phyloP scores from a whole-genome alignment of 345 rosid genomes.

The Erucastrum elatum region DNA sequence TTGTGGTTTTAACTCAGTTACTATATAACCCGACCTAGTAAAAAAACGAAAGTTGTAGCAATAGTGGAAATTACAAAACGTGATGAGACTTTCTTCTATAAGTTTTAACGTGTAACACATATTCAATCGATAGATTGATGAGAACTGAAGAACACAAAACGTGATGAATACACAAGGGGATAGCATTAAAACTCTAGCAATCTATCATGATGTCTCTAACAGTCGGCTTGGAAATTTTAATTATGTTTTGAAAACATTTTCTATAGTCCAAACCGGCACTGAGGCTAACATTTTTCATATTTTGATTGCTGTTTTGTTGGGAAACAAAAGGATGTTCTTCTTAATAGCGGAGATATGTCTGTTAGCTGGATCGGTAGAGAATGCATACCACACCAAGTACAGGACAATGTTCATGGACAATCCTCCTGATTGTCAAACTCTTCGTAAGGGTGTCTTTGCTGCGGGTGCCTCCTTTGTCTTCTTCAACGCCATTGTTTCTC shows the following conservation, averaged over 20 bases:
- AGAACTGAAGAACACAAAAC: too few relatives aligned
- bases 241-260: too few relatives aligned
- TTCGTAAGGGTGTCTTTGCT: conserved; percentile 86
- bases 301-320: neutral
- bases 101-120: too few relatives aligned
- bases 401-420: conserved; percentile 59
- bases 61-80: too few relatives aligned
- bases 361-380: conserved; percentile 82
- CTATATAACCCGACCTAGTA: neutral
- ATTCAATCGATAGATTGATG: too few relatives aligned
- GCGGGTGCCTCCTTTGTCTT: conserved; percentile 91
- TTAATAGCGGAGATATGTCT: conserved; percentile 77
- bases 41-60: neutral
- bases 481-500: conserved; percentile 69
- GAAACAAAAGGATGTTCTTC: conserved; percentile 67
- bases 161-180: too few relatives aligned
- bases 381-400: conserved; percentile 90
- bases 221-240: too few relatives aligned
- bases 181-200: too few relatives aligned
- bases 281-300: neutral
- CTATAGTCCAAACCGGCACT: neutral
- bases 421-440: conserved; percentile 73
- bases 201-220: too few relatives aligned
- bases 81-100: too few relatives aligned
- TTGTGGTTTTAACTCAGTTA: neutral